A percentile compares a stretch with the other conserved stretches of the same genome.
Evolutionary conservation across 2,329 filamentous ascomycete species (phyloP).

Genomic region (Penicillium sumatraense): DNA sequence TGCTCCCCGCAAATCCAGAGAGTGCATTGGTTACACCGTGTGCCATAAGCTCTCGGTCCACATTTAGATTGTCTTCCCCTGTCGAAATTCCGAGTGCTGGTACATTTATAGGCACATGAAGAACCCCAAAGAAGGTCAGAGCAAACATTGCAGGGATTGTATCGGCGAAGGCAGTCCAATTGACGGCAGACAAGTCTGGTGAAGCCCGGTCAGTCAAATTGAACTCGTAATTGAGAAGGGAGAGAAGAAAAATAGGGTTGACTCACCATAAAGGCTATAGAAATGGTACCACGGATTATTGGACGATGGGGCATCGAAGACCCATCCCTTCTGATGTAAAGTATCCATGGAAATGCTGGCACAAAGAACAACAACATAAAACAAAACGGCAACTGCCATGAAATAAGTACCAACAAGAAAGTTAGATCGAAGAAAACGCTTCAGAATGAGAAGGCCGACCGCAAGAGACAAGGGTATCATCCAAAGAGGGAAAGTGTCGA

Average conservation of each 20-base stretch:
- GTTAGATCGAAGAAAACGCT: conserved; percentile 77
- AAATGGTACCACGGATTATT: conserved; percentile 97
- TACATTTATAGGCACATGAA: conserved; percentile 98
- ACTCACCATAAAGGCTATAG: conserved; percentile 88
- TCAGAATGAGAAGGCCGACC: conserved; percentile 74
- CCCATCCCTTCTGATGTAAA: conserved; percentile 79
- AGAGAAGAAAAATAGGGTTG: no score
- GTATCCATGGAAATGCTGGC: conserved; percentile 68
- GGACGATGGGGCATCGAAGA: conserved; percentile 83
- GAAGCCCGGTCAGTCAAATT: conserved; percentile 12
- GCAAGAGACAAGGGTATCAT: conserved; percentile 76
- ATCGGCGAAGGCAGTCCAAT: conserved; percentile 81
- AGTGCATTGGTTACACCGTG: conserved; percentile 93
- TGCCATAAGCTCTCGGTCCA: conserved; percentile 88
- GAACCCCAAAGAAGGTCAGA: conserved; percentile 93
- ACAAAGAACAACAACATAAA: conserved; percentile 50
- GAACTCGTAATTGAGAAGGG: neutral
- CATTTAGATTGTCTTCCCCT: conserved; percentile 87
- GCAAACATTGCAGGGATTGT: conserved; percentile 95
- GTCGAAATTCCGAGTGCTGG: conserved; percentile 88
- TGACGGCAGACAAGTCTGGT: conserved; percentile 76
- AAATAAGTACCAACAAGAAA: conserved; percentile 89
- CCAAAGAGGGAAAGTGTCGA: conserved; percentile 82
- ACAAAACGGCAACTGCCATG: conserved; percentile 71
- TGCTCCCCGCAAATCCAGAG: conserved; percentile 84